Percentiles rank a stretch among this genome's conserved stretches.
These are phyloP conservation scores for Annulohypoxylon stygium DNA, from an alignment of 495 filamentous ascomycete species.

Conservation along the genomic window DNA sequence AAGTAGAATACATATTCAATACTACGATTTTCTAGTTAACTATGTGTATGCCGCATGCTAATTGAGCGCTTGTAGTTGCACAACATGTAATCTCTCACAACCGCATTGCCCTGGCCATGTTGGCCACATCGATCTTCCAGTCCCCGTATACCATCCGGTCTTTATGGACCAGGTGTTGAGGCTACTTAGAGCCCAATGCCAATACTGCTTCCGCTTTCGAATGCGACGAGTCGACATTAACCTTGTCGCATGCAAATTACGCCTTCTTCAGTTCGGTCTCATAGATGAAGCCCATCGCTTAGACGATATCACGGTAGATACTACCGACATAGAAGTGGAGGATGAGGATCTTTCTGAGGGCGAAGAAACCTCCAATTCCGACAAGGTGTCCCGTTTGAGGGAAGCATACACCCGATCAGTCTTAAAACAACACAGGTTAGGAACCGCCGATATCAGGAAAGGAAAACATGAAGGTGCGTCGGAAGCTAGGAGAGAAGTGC, in stretches of 20 bases:
- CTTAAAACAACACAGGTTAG: constrained; percentile 67
- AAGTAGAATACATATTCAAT: constrained; percentile 54
- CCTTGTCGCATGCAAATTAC: constrained; percentile 84
- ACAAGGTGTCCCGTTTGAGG: constrained; percentile 71
- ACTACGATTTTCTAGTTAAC: background rate
- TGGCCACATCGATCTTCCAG: constrained; percentile 94
- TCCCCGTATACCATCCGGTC: constrained; percentile 90
- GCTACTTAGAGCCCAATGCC: constrained; percentile 85
- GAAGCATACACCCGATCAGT: constrained; percentile 76
- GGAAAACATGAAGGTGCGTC: constrained; percentile 85
- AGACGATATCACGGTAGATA: constrained; percentile 62
- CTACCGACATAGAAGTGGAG: constrained; percentile 44
- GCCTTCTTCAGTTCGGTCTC: constrained; percentile 86
- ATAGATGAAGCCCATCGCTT: constrained; percentile 78
- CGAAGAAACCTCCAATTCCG: constrained; percentile 46
- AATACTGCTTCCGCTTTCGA: constrained; percentile 87
- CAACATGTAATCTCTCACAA: constrained; percentile 85
- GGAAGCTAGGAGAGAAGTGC: constrained; percentile 76
- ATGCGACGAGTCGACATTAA: constrained; percentile 79
- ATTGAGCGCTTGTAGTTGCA: constrained; percentile 71
- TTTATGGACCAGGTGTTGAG: constrained; percentile 92
- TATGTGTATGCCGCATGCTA: constrained; percentile 24
- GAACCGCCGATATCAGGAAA: constrained; percentile 66
- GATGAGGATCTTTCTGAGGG: constrained; percentile 48
- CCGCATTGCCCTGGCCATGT: constrained; percentile 90